A percentile compares a stretch with the other conserved stretches of the same genome.
phyloP scores from a whole-genome alignment of 768 basidiomycete genomes.

The Tulasnella sp. region DNA sequence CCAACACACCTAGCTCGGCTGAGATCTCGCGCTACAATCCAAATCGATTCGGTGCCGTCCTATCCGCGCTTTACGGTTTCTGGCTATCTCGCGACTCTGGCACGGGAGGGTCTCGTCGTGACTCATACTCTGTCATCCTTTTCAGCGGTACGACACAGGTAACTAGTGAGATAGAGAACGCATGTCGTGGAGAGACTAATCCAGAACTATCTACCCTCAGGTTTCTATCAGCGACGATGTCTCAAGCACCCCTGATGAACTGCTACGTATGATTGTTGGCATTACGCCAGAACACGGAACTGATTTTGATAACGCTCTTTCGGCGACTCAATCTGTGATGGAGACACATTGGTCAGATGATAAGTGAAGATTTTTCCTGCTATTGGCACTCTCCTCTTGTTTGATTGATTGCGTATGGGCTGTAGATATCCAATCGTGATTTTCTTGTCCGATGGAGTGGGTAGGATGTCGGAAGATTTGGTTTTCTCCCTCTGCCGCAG shows the following conservation, averaged over 20 bases:
- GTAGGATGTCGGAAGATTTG: constrained; percentile 29
- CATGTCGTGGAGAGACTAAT: too few relatives aligned
- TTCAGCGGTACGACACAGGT: constrained; percentile 28
- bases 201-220: constrained; percentile 3
- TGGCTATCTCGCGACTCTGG: constrained; percentile 42
- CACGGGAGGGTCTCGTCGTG: constrained; percentile 31
- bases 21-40: constrained; percentile 31
- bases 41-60: constrained; percentile 50
- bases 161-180: neutral
- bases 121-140: constrained; percentile 47
- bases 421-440: constrained; percentile 40
- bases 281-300: constrained; percentile 32
- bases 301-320: constrained; percentile 35
- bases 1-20: constrained; percentile 33
- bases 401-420: neutral
- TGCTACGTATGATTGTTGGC: constrained; percentile 33
- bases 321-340: constrained; percentile 32
- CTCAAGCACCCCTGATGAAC: constrained; percentile 33
- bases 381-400: too few relatives aligned
- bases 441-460: constrained; percentile 50
- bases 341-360: constrained; percentile 41
- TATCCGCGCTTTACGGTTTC: constrained; percentile 44
- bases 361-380: constrained; percentile 26
- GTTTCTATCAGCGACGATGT: constrained; percentile 37
- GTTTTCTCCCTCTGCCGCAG: constrained; percentile 35